Conservation (phyloP, 148 eudicot species). For the Rhododendron henanense region DNA sequence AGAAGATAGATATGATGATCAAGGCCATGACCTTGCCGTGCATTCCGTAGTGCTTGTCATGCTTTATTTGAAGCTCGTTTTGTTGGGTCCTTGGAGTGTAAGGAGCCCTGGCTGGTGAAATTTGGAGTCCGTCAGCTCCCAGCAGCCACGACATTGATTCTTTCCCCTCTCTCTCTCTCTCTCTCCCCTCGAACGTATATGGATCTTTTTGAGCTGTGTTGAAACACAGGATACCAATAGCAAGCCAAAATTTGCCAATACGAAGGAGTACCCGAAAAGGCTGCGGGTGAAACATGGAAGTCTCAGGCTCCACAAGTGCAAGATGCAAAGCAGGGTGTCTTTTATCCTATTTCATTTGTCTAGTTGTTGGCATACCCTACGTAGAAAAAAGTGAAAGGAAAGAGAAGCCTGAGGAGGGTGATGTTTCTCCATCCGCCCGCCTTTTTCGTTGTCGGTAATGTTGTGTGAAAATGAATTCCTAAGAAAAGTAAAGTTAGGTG, state of each 20-base stretch:
- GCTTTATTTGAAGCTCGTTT: neutral
- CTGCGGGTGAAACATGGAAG: too few relatives aligned
- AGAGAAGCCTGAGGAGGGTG: too few relatives aligned
- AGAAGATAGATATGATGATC: conserved; percentile 3
- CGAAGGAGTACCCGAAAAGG: too few relatives aligned
- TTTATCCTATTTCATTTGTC: too few relatives aligned
- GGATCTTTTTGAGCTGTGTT: neutral
- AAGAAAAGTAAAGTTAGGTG: too few relatives aligned
- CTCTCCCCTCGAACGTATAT: neutral
- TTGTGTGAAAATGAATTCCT: too few relatives aligned
- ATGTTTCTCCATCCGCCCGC: too few relatives aligned
- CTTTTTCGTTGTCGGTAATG: too few relatives aligned
- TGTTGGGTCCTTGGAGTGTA: neutral
- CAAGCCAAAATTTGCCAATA: neutral
- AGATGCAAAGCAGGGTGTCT: too few relatives aligned
- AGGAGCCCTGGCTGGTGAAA: conserved; percentile 14
- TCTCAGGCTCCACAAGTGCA: too few relatives aligned
- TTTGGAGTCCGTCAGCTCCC: neutral
- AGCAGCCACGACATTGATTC: neutral
- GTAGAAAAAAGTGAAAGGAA: too few relatives aligned
- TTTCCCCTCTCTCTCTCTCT: neutral
- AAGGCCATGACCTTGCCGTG: conserved; percentile 11
- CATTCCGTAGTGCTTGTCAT: neutral
- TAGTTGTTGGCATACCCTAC: too few relatives aligned
- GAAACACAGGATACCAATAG: neutral